Percentiles rank a stretch among this genome's conserved stretches.
These are phyloP conservation scores for Vaccinium vitisidaea DNA, from an alignment of 148 eudicot species.

Conservation along the genomic window DNA sequence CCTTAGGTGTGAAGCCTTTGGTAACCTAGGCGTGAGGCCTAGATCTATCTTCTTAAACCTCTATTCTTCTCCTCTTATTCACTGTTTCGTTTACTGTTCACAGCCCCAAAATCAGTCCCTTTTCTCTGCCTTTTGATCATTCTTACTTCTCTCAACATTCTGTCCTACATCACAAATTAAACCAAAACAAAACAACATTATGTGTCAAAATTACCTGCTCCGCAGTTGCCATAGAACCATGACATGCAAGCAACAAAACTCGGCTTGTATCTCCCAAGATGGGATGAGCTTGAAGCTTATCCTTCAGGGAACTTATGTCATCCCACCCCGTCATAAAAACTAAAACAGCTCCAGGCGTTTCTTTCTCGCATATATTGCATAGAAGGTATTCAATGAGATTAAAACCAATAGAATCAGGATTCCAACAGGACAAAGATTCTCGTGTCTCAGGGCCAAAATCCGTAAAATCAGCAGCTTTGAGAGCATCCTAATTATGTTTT, in stretches of 20 bases:
- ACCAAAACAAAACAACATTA: neutral
- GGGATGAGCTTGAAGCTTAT: conserved; percentile 76
- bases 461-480: conserved; percentile 70
- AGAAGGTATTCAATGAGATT: conserved; percentile 83
- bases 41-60: too few species aligned
- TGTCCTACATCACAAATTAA: too few species aligned
- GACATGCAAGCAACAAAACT: conserved; percentile 90
- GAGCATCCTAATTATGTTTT: conserved; percentile 61
- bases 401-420: conserved; percentile 93
- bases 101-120: too few species aligned
- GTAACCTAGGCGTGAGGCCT: too few species aligned
- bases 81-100: too few species aligned
- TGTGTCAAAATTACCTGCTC: conserved; percentile 65
- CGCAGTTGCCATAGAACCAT: conserved; percentile 93
- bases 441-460: conserved; percentile 57
- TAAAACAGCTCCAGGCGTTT: conserved; percentile 83
- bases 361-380: conserved; percentile 75
- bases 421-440: conserved; percentile 95
- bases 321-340: conserved; percentile 99
- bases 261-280: conserved; percentile 67
- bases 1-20: too few species aligned
- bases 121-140: too few species aligned
- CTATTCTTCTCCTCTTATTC: too few species aligned
- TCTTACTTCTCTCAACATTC: too few species aligned
- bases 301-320: conserved; percentile 90